phyloP scores from a whole-genome alignment of 2,329 filamentous ascomycete species.

The Cyanodermella asteris region DNA sequence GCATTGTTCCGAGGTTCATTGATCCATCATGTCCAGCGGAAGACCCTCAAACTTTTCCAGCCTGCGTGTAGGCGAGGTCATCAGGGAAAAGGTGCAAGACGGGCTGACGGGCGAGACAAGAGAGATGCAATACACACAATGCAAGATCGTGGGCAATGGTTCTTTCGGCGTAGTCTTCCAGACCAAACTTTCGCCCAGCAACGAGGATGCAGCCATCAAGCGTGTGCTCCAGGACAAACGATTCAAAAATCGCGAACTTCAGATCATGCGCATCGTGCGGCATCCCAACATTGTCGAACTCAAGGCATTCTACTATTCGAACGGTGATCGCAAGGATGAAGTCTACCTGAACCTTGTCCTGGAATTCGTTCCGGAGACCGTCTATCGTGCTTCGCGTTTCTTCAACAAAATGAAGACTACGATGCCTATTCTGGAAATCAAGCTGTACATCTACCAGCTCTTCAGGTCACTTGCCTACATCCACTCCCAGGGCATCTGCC shows the following conservation, averaged over 20 bases:
- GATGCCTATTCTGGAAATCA: constrained; percentile 96
- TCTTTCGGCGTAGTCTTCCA: constrained; percentile 98
- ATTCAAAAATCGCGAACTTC: constrained; percentile 99
- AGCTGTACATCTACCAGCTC: constrained; percentile 98
- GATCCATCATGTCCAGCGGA: too few species aligned
- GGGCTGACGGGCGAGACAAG: constrained; percentile 89
- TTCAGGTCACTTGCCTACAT: constrained; percentile 98
- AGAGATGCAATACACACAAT: constrained; percentile 95
- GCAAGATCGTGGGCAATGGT: constrained; percentile 98
- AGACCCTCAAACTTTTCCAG: constrained; percentile 71
- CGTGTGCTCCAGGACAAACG: constrained; percentile 96
- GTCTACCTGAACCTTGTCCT: constrained; percentile 96
- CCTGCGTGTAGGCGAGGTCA: constrained; percentile 95
- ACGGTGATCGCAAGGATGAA: constrained; percentile 97
- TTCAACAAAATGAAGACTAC: constrained; percentile 99
- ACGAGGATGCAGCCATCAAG: constrained; percentile 97
- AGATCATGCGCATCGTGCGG: constrained; percentile 98
- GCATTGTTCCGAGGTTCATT: too few species aligned
- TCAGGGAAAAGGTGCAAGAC: constrained; percentile 97
- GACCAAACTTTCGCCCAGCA: constrained; percentile 92
- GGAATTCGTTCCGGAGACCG: constrained; percentile 94
- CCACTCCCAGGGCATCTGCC: constrained; percentile 96
- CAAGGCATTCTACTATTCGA: constrained; percentile 99
- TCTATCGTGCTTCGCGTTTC: constrained; percentile 92
- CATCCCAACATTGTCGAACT: constrained; percentile 98